A percentile compares a stretch with the other conserved stretches of the same genome.
Evolutionary conservation across 2,329 filamentous ascomycete genomes (phyloP).

Genomic region (Clarireedia monteithiana): DNA sequence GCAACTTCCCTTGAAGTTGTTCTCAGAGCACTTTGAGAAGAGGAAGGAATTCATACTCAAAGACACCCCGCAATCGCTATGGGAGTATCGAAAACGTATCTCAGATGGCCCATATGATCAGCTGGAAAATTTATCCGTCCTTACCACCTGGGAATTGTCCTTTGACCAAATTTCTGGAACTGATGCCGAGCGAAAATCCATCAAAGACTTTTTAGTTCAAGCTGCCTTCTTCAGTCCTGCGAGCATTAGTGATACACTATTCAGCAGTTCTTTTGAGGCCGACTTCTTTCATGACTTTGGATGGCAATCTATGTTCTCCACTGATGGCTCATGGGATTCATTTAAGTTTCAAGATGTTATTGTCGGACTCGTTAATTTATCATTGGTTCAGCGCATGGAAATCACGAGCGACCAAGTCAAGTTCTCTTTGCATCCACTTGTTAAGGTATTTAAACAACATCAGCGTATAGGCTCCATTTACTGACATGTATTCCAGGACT

Average conservation of each 20-base stretch:
- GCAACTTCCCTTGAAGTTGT: conserved; percentile 10
- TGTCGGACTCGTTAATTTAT: conserved; percentile 14
- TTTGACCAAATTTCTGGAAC: conserved; percentile 16
- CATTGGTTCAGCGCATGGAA: conserved; percentile 14
- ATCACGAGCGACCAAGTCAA: neutral
- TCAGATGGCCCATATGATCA: neutral
- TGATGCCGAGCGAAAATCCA: neutral
- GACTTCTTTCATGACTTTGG: neutral
- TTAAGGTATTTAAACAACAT: conserved; percentile 12
- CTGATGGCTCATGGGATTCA: conserved; percentile 14
- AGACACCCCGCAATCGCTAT: conserved; percentile 10
- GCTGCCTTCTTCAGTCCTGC: conserved; percentile 18
- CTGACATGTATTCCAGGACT: neutral
- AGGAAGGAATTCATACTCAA: conserved; percentile 10
- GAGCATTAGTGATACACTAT: conserved; percentile 4
- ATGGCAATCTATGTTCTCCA: neutral
- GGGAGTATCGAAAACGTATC: conserved; percentile 6
- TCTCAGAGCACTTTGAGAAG: conserved; percentile 11
- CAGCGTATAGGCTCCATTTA: neutral
- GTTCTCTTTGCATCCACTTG: conserved; percentile 20
- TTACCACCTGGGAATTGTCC: conserved; percentile 22
- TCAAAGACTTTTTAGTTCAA: conserved; percentile 15
- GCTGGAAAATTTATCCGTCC: conserved; percentile 7
- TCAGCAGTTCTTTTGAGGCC: neutral
- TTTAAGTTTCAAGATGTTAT: conserved; percentile 15